Base-by-base conservation (phyloP, 345 rosid species). In the Acer yangbiense region DNA sequence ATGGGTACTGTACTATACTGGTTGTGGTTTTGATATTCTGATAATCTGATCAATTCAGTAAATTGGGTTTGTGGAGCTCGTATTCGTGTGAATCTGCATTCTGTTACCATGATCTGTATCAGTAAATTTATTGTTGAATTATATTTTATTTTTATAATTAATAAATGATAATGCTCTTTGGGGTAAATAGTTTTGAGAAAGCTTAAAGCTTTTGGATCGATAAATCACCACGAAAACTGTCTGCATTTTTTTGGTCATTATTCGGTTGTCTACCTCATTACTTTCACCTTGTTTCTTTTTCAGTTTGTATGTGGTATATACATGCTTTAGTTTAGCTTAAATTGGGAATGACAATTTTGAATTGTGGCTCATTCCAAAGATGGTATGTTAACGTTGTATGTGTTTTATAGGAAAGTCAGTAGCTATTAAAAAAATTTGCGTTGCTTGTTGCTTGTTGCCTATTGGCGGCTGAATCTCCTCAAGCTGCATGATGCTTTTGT, bases 401-500 rank as follows among this genome's bases (percentile, higher is more conserved):
- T 65, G 44, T 29, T 78, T 76, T 46, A n/a, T 1, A 2, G 62
- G 39, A 61, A 68, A 62, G 39, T 39, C 21, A 52, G 35, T 32
- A n/a, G 65, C 65, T 29, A 68, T 46, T 65, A 75, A 66, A 35
- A 4, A 29, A 29, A 29, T 2, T 29, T 2, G 2, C 3, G 39
- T 35, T 35, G 6, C 39, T 4, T 35, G 17, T 25, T 29, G 20
- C 39, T 48, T 65, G 5, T 57, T 57, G 10, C 27, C 58, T 25
- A 25, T n/a, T 2, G 18, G 18, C 17, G 21, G 54, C 27, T 73
- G 43, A 27, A 73, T 71, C 18, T 72, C 57, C 13, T 74, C 69
- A 46, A 66, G 60, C 57, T 73, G 71, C 80, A 13, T 32, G 66
- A n/a, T 72, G 68, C 48, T 77, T 79, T 52, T 57, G 14, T 72